Percentiles rank a stretch among this genome's conserved stretches.
Conservation (phyloP, 371 early-diverging fungal species). For the Dipsacomyces acuminosporus region DNA sequence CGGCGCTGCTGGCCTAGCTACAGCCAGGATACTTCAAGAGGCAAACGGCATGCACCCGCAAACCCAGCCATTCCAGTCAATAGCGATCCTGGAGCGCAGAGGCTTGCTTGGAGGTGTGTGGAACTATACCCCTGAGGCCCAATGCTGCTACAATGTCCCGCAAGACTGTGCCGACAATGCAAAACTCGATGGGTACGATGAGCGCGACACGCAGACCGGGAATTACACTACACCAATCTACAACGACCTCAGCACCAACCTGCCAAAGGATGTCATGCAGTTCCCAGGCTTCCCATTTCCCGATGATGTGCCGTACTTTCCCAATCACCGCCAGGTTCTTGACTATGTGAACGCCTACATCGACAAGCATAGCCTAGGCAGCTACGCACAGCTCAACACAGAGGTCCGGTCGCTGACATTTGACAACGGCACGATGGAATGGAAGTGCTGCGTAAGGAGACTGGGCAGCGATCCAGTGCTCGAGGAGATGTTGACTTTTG, state of each 20-base stretch:
- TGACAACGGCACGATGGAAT: constrained; percentile 21
- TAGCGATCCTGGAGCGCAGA: background rate
- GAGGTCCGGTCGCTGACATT: constrained; percentile 46
- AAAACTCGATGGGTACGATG: constrained; percentile 1
- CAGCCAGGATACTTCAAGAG: background rate
- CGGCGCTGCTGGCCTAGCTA: background rate
- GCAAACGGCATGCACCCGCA: too few species aligned
- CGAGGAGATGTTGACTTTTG: constrained; percentile 39
- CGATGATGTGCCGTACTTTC: constrained; percentile 25
- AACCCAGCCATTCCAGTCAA: background rate
- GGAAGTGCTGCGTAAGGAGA: constrained; percentile 13
- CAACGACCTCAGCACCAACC: constrained; percentile 55
- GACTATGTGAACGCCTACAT: constrained; percentile 51
- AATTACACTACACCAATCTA: constrained; percentile 52
- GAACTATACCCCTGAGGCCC: constrained; percentile 17
- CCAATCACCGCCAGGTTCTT: constrained; percentile 48
- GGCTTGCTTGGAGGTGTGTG: background rate
- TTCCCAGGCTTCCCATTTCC: constrained; percentile 53
- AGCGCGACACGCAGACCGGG: constrained; percentile 4
- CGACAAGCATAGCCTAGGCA: constrained; percentile 22
- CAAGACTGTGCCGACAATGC: constrained; percentile 6
- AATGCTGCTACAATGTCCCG: constrained; percentile 22
- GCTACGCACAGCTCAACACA: constrained; percentile 49
- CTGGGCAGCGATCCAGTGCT: background rate
- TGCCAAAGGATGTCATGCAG: constrained; percentile 57